Percentiles rank a stretch among this genome's conserved stretches.
Evolutionary conservation across 805 yeast genomes (phyloP).

Genomic region (Zygosaccharomyces bisporus): DNA sequence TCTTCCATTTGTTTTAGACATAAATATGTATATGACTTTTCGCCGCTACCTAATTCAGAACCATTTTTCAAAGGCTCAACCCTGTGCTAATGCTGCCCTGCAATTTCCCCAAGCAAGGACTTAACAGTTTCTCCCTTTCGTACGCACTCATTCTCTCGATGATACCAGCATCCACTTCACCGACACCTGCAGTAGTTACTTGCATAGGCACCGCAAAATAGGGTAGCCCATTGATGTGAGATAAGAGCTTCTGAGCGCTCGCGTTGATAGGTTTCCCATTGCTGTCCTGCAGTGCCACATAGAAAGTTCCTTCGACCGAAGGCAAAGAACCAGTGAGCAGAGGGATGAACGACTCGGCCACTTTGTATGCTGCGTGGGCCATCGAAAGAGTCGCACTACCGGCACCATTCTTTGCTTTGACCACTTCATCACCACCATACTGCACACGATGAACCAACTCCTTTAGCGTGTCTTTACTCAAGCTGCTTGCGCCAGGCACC

Average conservation of each 20-base stretch:
- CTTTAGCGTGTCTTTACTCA: constrained; percentile 41
- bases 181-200: constrained; percentile 51
- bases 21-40: neutral
- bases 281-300: constrained; percentile 47
- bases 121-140: constrained; percentile 45
- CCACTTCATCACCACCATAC: constrained; percentile 96
- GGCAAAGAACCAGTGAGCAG: constrained; percentile 35
- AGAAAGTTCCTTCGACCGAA: constrained; percentile 48
- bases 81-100: constrained; percentile 25
- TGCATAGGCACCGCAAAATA: constrained; percentile 64
- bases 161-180: constrained; percentile 50
- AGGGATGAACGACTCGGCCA: constrained; percentile 50
- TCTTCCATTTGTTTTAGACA: neutral
- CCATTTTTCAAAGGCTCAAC: constrained; percentile 1
- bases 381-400: constrained; percentile 94
- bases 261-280: constrained; percentile 42
- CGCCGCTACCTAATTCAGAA: neutral
- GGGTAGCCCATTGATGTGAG: constrained; percentile 25
- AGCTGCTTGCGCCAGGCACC: constrained; percentile 24
- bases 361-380: constrained; percentile 90
- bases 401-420: constrained; percentile 87
- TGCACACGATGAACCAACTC: constrained; percentile 83
- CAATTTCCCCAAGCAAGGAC: constrained; percentile 26
- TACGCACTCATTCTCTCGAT: constrained; percentile 46
- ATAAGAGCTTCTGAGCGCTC: constrained; percentile 22